Percentiles rank a stretch among this genome's conserved stretches.
Conservation (phyloP, 352 stramenopile species). For the Phytophthora lateralis region DNA sequence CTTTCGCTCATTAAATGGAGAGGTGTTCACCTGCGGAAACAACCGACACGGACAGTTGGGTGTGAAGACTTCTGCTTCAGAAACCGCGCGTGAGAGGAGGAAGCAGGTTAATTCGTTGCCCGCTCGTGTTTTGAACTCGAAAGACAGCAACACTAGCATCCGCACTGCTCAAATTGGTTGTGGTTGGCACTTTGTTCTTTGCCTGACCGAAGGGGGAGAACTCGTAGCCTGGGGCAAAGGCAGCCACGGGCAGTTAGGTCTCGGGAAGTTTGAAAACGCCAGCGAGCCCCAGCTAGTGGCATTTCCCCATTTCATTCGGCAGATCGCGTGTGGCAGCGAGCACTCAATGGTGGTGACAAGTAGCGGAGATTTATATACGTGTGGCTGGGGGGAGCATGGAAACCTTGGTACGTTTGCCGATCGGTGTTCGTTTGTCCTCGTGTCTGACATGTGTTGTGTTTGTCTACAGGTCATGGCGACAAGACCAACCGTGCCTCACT, state of each 20-base stretch:
- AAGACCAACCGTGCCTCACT: conserved; percentile 44
- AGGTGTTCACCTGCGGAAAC: conserved; percentile 67
- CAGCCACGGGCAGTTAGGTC: conserved; percentile 71
- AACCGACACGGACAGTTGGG: conserved; percentile 84
- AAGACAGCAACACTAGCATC: conserved; percentile 25
- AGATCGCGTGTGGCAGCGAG: conserved; percentile 79
- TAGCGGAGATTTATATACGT: conserved; percentile 68
- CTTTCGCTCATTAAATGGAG: conserved; percentile 42
- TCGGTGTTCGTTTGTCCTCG: neutral
- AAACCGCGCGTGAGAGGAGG: conserved; percentile 4
- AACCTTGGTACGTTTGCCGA: conserved; percentile 65
- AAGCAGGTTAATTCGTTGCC: conserved; percentile 40
- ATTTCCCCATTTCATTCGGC: conserved; percentile 37
- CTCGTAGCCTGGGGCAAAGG: conserved; percentile 80
- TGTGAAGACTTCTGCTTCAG: conserved; percentile 8
- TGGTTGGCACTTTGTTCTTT: conserved; percentile 85
- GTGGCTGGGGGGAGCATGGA: conserved; percentile 84
- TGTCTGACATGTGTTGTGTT: conserved; percentile 2
- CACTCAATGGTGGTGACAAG: conserved; percentile 65
- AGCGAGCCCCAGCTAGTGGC: conserved; percentile 19
- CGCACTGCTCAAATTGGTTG: conserved; percentile 45
- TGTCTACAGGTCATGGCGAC: conserved; percentile 59
- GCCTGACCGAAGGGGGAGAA: conserved; percentile 33
- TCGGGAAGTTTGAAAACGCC: conserved; percentile 30
- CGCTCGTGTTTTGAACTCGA: conserved; percentile 21